Evolutionary conservation across 768 basidiomycete species (phyloP), one percentile per base, ranked within the genome.

Genomic region (Xerocomus spinulosus): DNA sequence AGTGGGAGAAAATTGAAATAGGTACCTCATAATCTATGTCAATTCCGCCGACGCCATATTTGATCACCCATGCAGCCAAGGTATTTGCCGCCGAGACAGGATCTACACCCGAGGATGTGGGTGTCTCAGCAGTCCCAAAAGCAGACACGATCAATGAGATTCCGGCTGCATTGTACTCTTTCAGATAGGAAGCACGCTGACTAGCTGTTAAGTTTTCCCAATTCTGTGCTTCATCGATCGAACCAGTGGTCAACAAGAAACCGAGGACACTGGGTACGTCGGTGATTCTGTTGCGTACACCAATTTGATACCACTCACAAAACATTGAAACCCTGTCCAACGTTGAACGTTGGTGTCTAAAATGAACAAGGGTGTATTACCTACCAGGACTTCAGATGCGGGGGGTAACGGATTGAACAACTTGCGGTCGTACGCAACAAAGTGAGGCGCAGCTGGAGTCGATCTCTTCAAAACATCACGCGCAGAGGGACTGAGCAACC

Each of bases 121-220:
- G 76, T 10, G 64, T 54, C 36, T 60, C 53, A 2, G 56, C 42
- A 10, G 70, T 64, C 4, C 76, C 77, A 52, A 81, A 81, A 5
- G 70, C 69, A 46, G 78, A 77, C 6, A 81, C 79, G 46, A 81
- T 73, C 28, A 82, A 58, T 37, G 73, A 74, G 58, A 81, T 79
- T 15, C 79, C 80, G 9, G 79, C 78, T 1, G 73, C 69, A 18
- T 68, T 66, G 56, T 81, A 82, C 47, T 75, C 68, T 1, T 70
- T 53, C 52, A 78, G 67, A 54, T 75, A 69, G 13, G 66, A 34
- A 15, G 69, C 51, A 24, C 78, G 72, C 26, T 73, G 57, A 15
- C 53, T 48, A 1, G 63, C 61, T 7, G 68, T 59, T 2, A 78
- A 62, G 28, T 54, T 49, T 18, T 66, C 58, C 76, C 76, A 78